Evolutionary conservation across 176 grass and related monocot species (phyloP), one percentile per base, ranked within the genome.

Genomic region (Zoysia japonica): DNA sequence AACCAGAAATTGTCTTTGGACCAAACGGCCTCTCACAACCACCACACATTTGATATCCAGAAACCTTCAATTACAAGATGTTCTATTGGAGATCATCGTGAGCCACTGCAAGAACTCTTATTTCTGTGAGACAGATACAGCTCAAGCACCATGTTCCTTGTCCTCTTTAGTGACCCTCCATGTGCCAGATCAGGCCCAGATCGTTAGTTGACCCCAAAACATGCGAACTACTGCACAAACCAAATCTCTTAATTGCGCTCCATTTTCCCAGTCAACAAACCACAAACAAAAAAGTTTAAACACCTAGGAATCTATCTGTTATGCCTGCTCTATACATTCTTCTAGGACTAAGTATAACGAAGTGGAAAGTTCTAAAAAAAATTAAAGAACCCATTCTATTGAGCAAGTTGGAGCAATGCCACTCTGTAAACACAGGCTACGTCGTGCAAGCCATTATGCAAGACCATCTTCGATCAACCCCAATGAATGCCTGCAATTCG

Each of bases 91-190:
- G 66, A 81, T 38, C 66, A 76, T 71, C 15, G 13, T 70, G 10
- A 60, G 59, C 67, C 48, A 80, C 68, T 70, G 84, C 39, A 75
- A 54, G 15, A 61, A 65, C 20, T 51, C 48, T 71, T 6, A 70
- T 7, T 2, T 19, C 61, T 6, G 55, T 28, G 56, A 70, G 71
- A 46, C 65, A 76, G 57, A 80, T 85, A 88, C 71, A 85, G 71
- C 87, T 88, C 64, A 88, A 75, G 71, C 16, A 84, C 39, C 87
- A 80, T 71, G 81, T 84, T 75, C 55, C 6, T 11, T 85, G 82
- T 77, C 71, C 10, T 70, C 7, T 37, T 28, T 81, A 52, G 78
- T 65, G 83, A 67, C 43, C 50, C 66, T 71, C 56, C 77, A 81
- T 81, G 48, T 77, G 82, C 49, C 72, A 89, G 28, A 28, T 28